phyloP scores from a whole-genome alignment of 805 yeast genomes.

The Saccharomycopsis sp. region DNA sequence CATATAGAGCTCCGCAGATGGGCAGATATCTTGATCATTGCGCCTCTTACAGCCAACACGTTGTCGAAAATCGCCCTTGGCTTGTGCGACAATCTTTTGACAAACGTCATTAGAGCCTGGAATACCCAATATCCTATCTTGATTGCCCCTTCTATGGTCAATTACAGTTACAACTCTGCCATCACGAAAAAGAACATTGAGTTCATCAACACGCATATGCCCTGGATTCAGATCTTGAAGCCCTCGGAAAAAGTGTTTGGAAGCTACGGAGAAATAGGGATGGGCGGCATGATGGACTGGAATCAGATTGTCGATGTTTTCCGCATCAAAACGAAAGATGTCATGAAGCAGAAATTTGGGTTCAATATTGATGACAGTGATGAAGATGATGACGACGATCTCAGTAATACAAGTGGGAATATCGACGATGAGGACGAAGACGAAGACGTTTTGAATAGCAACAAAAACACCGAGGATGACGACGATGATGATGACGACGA shows the following conservation, averaged over 20 bases:
- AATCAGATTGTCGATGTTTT: conserved; percentile 74
- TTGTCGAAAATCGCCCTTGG: conserved; percentile 86
- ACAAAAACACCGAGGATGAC: conserved; percentile 39
- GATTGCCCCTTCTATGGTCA: conserved; percentile 94
- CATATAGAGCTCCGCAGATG: conserved; percentile 93
- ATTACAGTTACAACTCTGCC: conserved; percentile 83
- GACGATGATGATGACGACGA: conserved; percentile 40
- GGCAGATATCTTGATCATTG: conserved; percentile 90
- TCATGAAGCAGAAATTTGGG: conserved; percentile 39
- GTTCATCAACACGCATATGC: conserved; percentile 80
- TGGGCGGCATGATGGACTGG: conserved; percentile 99
- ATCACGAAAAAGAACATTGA: conserved; percentile 79
- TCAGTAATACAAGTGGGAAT: conserved; percentile 27
- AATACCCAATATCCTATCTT: conserved; percentile 84
- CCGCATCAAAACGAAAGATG: conserved; percentile 33
- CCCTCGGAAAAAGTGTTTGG: conserved; percentile 94
- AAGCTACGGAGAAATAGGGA: conserved; percentile 94
- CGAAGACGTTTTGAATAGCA: conserved; percentile 37
- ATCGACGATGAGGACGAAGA: conserved; percentile 45
- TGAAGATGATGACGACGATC: conserved; percentile 35
- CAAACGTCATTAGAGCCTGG: conserved; percentile 93
- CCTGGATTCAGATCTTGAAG: conserved; percentile 87
- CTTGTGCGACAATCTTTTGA: conserved; percentile 83
- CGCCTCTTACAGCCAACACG: conserved; percentile 94
- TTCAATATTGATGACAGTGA: conserved; percentile 41